phyloP scores from a whole-genome alignment of 371 early-diverging fungal species.

The Mucor saturninus region DNA sequence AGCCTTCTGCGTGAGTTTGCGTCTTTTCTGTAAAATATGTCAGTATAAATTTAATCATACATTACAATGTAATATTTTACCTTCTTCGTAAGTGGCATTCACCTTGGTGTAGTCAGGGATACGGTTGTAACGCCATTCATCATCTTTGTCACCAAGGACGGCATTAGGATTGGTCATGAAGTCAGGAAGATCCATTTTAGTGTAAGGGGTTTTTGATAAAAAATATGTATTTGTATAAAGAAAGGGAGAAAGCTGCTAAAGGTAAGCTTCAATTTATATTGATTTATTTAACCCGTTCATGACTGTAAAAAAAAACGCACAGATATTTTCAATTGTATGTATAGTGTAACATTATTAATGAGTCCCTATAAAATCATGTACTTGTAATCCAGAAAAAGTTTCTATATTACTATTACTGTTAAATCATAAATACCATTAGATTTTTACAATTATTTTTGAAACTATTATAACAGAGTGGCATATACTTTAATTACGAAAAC shows the following conservation, averaged over 20 bases:
- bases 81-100: conserved; percentile 47
- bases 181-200: conserved; percentile 40
- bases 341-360: no score
- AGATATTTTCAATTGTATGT: no score
- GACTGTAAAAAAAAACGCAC: no score
- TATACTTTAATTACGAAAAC: no score
- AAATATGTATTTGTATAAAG: background rate
- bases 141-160: conserved; percentile 50
- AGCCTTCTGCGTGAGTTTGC: conserved; percentile 43
- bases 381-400: no score
- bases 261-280: no score
- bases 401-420: no score
- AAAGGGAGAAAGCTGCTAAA: background rate
- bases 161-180: conserved; percentile 59
- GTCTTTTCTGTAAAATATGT: conserved; percentile 33
- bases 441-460: no score
- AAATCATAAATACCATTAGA: no score
- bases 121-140: conserved; percentile 53
- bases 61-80: conserved; percentile 16
- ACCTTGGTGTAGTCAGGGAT: conserved; percentile 53
- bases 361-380: no score
- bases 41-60: background rate
- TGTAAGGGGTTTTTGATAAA: background rate
- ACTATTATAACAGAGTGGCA: no score
- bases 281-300: no score